Conservation (phyloP, 345 rosid genomes). For the Populus alba region DNA sequence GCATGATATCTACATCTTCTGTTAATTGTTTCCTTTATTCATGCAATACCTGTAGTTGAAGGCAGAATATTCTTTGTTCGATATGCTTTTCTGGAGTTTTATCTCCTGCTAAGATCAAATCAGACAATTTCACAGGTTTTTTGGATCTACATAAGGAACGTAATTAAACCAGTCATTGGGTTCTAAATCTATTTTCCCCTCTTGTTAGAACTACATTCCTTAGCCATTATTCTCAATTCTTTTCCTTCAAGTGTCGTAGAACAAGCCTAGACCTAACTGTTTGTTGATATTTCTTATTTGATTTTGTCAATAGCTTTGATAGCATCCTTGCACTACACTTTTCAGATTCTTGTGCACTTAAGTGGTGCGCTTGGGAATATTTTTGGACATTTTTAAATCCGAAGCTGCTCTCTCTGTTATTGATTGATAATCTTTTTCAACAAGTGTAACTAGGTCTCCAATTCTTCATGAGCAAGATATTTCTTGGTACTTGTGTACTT, state of each 20-base stretch:
- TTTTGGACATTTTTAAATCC: not conserved
- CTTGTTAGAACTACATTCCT: not conserved
- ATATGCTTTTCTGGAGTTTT: not conserved
- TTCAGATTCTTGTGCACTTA: not conserved
- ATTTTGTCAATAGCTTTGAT: not conserved
- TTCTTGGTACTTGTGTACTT: not conserved
- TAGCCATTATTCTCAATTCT: not conserved
- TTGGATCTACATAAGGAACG: not conserved
- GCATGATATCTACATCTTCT: not conserved
- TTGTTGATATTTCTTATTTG: not conserved
- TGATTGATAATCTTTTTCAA: not conserved
- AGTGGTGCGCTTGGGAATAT: not conserved
- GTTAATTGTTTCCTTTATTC: not conserved
- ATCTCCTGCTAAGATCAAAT: not conserved
- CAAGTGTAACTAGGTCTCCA: not conserved
- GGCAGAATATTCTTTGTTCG: not conserved
- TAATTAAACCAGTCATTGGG: not conserved
- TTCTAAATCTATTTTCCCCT: not conserved
- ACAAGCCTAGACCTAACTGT: not conserved
- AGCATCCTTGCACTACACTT: not conserved
- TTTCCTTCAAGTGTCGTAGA: not conserved
- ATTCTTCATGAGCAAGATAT: not conserved
- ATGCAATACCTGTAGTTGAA: not conserved
- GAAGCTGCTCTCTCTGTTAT: not conserved
- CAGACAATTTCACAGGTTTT: not conserved